phyloP scores from a whole-genome alignment of 208 protist genomes.

The Leishmania tropica region DNA sequence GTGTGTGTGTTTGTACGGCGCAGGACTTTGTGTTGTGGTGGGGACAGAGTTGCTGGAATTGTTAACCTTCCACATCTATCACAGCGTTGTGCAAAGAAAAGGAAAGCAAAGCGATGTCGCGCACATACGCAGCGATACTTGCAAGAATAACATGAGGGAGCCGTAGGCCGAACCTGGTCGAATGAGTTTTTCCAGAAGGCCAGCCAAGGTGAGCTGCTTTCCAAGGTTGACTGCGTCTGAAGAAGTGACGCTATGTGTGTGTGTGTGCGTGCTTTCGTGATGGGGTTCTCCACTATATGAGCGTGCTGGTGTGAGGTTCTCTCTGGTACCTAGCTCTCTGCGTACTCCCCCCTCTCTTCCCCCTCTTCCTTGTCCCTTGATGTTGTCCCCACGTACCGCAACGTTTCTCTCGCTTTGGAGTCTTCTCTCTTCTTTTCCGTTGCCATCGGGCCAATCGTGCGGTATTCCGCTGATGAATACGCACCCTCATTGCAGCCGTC shows the following conservation, averaged over 20 bases:
- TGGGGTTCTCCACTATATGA: neutral
- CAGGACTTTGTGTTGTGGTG: neutral
- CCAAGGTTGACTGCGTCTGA: neutral
- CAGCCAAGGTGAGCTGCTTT: neutral
- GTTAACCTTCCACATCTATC: neutral
- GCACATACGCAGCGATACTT: neutral
- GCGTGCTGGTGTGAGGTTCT: neutral
- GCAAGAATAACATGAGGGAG: neutral
- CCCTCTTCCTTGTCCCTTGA: neutral
- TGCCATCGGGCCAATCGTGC: neutral
- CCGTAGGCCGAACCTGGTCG: neutral
- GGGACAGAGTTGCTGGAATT: neutral
- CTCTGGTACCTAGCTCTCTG: neutral
- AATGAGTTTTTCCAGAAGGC: neutral
- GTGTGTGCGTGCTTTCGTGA: neutral
- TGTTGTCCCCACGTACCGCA: neutral
- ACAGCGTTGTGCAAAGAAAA: neutral
- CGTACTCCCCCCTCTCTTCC: neutral
- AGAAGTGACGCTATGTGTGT: neutral
- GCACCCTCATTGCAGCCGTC: constrained; percentile 5
- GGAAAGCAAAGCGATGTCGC: neutral
- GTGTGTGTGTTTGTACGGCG: neutral
- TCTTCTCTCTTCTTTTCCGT: neutral
- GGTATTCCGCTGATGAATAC: neutral
- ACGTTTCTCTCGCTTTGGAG: neutral